These are phyloP conservation scores for Venturiaceae sp. DNA, from an alignment of 2,329 filamentous ascomycete genomes.

Conservation along the genomic window DNA sequence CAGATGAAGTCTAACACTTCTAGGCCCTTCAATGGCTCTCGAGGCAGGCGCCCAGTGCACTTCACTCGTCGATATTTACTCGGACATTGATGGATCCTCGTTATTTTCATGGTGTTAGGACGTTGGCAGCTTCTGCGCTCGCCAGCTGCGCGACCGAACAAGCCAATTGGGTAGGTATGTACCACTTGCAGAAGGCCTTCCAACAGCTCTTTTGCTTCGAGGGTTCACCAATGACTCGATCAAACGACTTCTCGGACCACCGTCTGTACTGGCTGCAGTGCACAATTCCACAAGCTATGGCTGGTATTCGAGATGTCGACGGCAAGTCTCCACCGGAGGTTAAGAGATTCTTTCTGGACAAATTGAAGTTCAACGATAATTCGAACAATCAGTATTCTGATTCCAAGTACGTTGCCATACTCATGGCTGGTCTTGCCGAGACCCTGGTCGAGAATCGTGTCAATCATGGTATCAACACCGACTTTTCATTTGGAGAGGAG, in stretches of 20 bases:
- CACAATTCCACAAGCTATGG: slow-evolving; percentile 72
- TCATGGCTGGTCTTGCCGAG: slow-evolving; percentile 57
- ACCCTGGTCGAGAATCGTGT: slow-evolving; percentile 35
- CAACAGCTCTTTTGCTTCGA: slow-evolving; percentile 80
- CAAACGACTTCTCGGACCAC: slow-evolving; percentile 88
- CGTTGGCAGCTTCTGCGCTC: slow-evolving; percentile 71
- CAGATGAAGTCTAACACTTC: slow-evolving; percentile 13
- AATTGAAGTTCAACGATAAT: slow-evolving; percentile 91
- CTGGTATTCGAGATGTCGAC: slow-evolving; percentile 62
- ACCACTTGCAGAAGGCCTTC: slow-evolving; percentile 78
- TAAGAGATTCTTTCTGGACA: slow-evolving; percentile 77
- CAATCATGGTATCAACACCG: neutral
- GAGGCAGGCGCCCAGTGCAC: slow-evolving; percentile 57
- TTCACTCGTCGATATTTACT: slow-evolving; percentile 81
- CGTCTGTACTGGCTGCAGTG: slow-evolving; percentile 76
- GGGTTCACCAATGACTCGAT: slow-evolving; percentile 65
- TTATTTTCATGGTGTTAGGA: slow-evolving; percentile 89
- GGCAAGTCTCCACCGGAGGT: slow-evolving; percentile 72
- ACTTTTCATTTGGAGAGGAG: slow-evolving; percentile 25
- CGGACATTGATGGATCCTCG: slow-evolving; percentile 83
- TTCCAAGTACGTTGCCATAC: slow-evolving; percentile 72
- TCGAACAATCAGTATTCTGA: slow-evolving; percentile 83
- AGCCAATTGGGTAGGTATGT: slow-evolving; percentile 66
- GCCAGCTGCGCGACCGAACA: slow-evolving; percentile 65
- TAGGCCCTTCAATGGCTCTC: slow-evolving; percentile 65